Conservation (phyloP, 345 rosid species). For the Chamaenerion angustifolium region DNA sequence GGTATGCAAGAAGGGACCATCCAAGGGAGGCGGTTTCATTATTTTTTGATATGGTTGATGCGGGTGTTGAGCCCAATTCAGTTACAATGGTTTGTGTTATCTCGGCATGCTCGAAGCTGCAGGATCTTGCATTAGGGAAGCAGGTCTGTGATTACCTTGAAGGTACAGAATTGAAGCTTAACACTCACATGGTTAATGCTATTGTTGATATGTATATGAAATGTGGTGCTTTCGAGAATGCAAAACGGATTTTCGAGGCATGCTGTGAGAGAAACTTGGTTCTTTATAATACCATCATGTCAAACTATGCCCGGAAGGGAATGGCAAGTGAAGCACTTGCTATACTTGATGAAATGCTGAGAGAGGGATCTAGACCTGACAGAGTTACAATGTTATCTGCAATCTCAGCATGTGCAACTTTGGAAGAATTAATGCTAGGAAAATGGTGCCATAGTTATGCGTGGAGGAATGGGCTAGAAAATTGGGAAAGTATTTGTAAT, state of each 20-base stretch:
- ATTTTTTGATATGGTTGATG: conserved; percentile 40
- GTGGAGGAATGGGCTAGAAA: conserved; percentile 39
- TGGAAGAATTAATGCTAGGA: conserved; percentile 22
- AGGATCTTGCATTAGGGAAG: conserved; percentile 34
- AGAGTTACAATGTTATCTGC: conserved; percentile 41
- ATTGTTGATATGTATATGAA: conserved; percentile 66
- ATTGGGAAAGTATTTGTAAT: conserved; percentile 37
- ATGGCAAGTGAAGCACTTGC: conserved; percentile 32
- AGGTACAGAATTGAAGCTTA: conserved; percentile 22
- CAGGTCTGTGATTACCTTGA: conserved; percentile 29
- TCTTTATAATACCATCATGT: conserved; percentile 39
- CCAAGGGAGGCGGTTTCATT: conserved; percentile 39
- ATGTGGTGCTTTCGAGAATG: conserved; percentile 34
- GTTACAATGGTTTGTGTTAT: conserved; percentile 47
- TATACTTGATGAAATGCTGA: conserved; percentile 32
- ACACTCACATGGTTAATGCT: conserved; percentile 38
- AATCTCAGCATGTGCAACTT: conserved; percentile 38
- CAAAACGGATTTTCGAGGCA: conserved; percentile 34
- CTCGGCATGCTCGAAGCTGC: conserved; percentile 53
- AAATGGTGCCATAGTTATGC: conserved; percentile 43
- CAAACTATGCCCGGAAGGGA: conserved; percentile 41
- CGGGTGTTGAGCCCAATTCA: conserved; percentile 30
- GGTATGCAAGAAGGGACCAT: conserved; percentile 28
- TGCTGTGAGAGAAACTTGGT: conserved; percentile 32
- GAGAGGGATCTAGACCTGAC: conserved; percentile 33